Conservation (phyloP, 2,329 filamentous ascomycete genomes). For the Beauveria brongniartii region DNA sequence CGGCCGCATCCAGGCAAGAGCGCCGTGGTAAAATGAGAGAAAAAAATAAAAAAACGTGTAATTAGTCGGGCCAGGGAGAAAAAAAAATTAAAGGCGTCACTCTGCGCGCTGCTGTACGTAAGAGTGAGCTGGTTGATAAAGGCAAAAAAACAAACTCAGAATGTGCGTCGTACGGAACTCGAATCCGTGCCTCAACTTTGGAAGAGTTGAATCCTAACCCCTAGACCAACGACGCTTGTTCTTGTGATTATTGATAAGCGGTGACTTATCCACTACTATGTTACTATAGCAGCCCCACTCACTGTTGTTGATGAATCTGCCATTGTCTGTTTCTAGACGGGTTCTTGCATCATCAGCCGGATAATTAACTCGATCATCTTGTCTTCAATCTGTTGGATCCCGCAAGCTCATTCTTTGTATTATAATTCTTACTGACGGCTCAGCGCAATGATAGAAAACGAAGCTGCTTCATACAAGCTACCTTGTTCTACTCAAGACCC, state of each 20-base stretch:
- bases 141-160: conserved; percentile 12
- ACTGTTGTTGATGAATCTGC: too few relatives aligned
- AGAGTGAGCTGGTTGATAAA: neutral
- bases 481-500: conserved; percentile 8
- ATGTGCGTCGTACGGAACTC: conserved; percentile 20
- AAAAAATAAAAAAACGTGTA: neutral
- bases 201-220: conserved; percentile 22
- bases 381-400: too few relatives aligned
- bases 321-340: too few relatives aligned
- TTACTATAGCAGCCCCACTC: neutral
- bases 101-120: too few relatives aligned
- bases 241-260: neutral
- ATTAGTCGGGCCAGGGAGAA: neutral
- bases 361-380: too few relatives aligned
- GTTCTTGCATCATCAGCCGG: too few relatives aligned
- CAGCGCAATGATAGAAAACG: neutral
- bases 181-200: conserved; percentile 22
- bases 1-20: too few relatives aligned
- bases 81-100: neutral
- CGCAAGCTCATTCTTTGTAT: neutral
- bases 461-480: neutral
- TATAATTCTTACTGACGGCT: too few relatives aligned
- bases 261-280: conserved; percentile 4
- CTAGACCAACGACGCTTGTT: conserved; percentile 19
- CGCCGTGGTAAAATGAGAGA: too few relatives aligned